Base-by-base conservation (phyloP, 1,139 yeast species). In the Protomyces lactucae-debilis region DNA sequence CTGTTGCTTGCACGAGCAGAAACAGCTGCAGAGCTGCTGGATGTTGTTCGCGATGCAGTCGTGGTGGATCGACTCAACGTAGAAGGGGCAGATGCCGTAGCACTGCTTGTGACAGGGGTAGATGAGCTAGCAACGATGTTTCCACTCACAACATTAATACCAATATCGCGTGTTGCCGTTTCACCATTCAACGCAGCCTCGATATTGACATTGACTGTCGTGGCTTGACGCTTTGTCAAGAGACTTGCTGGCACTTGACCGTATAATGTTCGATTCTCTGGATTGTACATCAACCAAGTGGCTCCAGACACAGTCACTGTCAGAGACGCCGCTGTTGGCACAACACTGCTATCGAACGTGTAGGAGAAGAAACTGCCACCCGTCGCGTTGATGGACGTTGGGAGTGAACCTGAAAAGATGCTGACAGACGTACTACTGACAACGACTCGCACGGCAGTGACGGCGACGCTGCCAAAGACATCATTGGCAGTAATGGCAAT, bases 201-300 rank as follows among this genome's bases (percentile, higher is more conserved):
- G 9, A 69, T 59, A 14, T 65, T 52, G 25, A 68, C 70, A 25
- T 65, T 18, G 71, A 67, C 60, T 2, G 57, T 68, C 10, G 46
- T 21, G 8, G 36, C 16, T 25, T 59, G 63, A 12, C 63, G 39
- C 57, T 59, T 52, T 45, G 52, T 14, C 46, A 67, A 12, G 51
- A 43, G 3, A 45, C 36, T 14, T 51, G 60, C n/a, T 39, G 98
- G 96, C 1, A 85, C 86, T 57, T 71, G 68, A 35, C 98, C 98
- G 53, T 77, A 77, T 67, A 92, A 80, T 1, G 96, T 86, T 72
- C 80, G 76, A 72, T 89, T 90, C 16, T 78, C 72, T 35, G 78
- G 71, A 71, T 84, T 81, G 74, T 81, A 90, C 2, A 77, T 72
- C 65, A 92, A 77, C 97, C 97, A 92, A 65, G 78, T 76, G 0